Conservation (phyloP, 805 yeast genomes). For the Suhomyces pyralidae region DNA sequence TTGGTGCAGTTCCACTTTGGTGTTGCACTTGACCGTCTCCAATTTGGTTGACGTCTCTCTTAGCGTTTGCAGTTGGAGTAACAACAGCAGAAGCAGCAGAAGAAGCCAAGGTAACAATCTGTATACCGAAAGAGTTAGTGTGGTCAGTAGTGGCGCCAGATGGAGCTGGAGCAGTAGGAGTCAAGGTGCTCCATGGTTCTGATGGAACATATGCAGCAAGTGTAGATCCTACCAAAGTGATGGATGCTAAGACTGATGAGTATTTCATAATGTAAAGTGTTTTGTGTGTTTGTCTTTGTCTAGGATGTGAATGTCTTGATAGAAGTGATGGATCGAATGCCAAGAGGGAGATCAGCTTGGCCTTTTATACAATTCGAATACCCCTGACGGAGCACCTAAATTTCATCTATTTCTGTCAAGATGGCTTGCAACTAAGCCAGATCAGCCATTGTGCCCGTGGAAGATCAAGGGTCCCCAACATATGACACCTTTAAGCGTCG, state of each 20-base stretch:
- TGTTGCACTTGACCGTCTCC: conserved; percentile 63
- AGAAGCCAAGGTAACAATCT: conserved; percentile 51
- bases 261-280: conserved; percentile 16
- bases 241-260: conserved; percentile 17
- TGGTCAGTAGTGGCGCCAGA: conserved; percentile 47
- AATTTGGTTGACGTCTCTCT: conserved; percentile 19
- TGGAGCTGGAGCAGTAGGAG: conserved; percentile 27
- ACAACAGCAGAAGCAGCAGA: conserved; percentile 21
- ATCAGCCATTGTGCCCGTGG: neutral
- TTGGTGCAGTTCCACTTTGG: conserved; percentile 42
- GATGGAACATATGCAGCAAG: conserved; percentile 47
- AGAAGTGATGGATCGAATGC: neutral
- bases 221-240: conserved; percentile 47
- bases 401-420: neutral
- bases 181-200: conserved; percentile 29
- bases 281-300: conserved; percentile 2
- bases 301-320: neutral
- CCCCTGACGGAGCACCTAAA: neutral
- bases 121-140: conserved; percentile 62
- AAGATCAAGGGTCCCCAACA: neutral
- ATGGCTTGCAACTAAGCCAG: neutral
- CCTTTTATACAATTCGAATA: neutral
- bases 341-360: neutral
- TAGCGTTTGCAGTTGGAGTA: conserved; percentile 19
- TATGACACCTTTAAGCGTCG: neutral